Percentiles rank a stretch among this genome's conserved stretches.
Conservation (phyloP, 345 rosid genomes). For the Bruguiera parviflora region DNA sequence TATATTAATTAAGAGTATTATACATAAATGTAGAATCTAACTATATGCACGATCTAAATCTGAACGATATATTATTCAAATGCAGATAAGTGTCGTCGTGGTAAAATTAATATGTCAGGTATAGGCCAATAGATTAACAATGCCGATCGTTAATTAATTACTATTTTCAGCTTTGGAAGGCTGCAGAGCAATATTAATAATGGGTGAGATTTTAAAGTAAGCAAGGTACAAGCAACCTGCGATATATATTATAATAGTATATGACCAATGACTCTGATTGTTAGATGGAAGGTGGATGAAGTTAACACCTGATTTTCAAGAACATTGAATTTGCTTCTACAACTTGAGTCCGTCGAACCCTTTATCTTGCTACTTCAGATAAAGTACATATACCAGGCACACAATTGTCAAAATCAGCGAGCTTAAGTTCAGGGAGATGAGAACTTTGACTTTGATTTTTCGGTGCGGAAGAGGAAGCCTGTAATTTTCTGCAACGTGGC, state of each 20-base stretch:
- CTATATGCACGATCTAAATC: no score
- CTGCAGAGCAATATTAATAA: background rate
- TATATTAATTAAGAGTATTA: background rate
- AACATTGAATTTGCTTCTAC: slow-evolving; percentile 30
- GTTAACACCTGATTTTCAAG: slow-evolving; percentile 32
- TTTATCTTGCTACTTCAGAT: background rate
- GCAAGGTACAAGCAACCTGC: slow-evolving; percentile 7
- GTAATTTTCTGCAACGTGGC: no score
- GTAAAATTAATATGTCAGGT: slow-evolving; percentile 17
- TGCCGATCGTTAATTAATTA: no score
- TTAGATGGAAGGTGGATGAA: slow-evolving; percentile 51
- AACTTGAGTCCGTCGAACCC: slow-evolving; percentile 2
- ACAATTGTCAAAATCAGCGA: slow-evolving; percentile 24
- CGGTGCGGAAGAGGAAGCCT: no score
- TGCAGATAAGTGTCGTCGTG: slow-evolving; percentile 12
- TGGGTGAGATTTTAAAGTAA: slow-evolving; percentile 9
- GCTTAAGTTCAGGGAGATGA: no score
- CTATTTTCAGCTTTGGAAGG: no score
- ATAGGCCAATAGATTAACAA: slow-evolving; percentile 9
- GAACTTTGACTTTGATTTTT: no score
- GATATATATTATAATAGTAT: slow-evolving; percentile 23
- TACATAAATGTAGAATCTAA: no score
- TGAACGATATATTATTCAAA: no score
- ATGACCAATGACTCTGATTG: slow-evolving; percentile 27
- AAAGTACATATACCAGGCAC: background rate